Base-by-base conservation (phyloP, 495 filamentous ascomycete species). In the Glonium stellatum region DNA sequence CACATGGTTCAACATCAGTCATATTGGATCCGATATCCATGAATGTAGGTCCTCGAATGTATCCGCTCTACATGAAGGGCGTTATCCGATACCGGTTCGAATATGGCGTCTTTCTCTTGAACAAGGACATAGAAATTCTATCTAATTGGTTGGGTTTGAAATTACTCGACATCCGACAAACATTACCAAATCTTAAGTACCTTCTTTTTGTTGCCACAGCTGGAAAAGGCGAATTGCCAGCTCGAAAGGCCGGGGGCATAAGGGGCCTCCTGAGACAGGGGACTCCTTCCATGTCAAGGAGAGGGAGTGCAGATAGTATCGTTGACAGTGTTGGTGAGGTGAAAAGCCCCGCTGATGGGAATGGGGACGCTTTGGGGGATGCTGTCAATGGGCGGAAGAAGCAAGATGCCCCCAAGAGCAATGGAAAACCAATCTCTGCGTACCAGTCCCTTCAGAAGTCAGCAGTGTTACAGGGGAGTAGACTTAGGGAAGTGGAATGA, bases 41-140 rank as follows among this genome's bases (percentile, higher is more conserved):
- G 66, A 71, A 57, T n/a, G 63, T 59, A 4, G 54, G 59, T 6
- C 55, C 42, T 1, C 60, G 69, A 9, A 70, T 60, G 22, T 76
- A 70, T 69, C 93, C 92, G 1, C 79, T 98, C 0, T 90, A 88
- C 70, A 79, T 86, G 36, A 86, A 88, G 58, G 84, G 85, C 18
- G 84, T 82, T 12, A 84, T 91, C 6, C 80, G 86, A 31, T 96
- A 88, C 67, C 83, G 92, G 10, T 96, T 97, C 69, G 92, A 97
- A 62, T 98, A 97, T 75, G 93, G 79, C 5, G 90, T 96, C 62
- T 98, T 97, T 64, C 73, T 97, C 11, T 77, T 98, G 4, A 97
- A 97, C 73, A 92, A 96, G 68, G 79, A 97, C 66, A 89, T 98
- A 48, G 92, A 98, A 73, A 79, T 88, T 42, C 77, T 98, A 31